These are phyloP conservation scores for Pseudogymnoascus sp. DNA, from an alignment of 2,329 filamentous ascomycete species.

Conservation along the genomic window DNA sequence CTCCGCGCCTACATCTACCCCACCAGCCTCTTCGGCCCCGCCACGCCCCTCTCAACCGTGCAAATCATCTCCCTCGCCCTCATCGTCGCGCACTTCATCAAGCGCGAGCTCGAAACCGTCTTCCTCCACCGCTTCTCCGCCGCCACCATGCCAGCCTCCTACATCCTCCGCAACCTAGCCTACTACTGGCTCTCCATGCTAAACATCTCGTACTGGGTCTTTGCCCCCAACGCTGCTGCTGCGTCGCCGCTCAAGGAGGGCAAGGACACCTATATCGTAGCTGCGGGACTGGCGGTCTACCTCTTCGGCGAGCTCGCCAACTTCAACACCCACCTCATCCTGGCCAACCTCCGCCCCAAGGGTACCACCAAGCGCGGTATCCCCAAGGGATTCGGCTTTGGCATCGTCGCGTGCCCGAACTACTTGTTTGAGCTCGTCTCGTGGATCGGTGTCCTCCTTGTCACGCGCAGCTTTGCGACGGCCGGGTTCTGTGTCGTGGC, in stretches of 20 bases:
- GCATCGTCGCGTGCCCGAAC: constrained; percentile 87
- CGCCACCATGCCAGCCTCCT: constrained; percentile 82
- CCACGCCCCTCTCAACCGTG: constrained; percentile 48
- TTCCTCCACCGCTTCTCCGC: constrained; percentile 93
- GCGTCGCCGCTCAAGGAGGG: constrained; percentile 36
- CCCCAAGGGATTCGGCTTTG: constrained; percentile 76
- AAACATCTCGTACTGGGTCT: constrained; percentile 77
- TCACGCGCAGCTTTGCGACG: constrained; percentile 72
- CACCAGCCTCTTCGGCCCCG: constrained; percentile 31
- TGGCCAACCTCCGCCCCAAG: constrained; percentile 66
- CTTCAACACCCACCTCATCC: constrained; percentile 67
- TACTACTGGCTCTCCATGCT: constrained; percentile 93
- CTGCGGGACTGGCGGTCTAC: constrained; percentile 59
- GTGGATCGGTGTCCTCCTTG: constrained; percentile 75
- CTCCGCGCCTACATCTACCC: constrained; percentile 67
- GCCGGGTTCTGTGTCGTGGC: constrained; percentile 68
- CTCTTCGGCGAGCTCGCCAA: constrained; percentile 73
- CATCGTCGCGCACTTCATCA: constrained; percentile 77
- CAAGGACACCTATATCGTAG: constrained; percentile 45
- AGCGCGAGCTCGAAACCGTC: constrained; percentile 90
- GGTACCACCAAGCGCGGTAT: constrained; percentile 85
- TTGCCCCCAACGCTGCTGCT: constrained; percentile 64
- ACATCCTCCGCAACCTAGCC: constrained; percentile 90
- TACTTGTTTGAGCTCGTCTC: constrained; percentile 87
- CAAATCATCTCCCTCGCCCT: constrained; percentile 70